Conservation (phyloP, 2,329 filamentous ascomycete genomes). For the Sclerotinia nivalis region DNA sequence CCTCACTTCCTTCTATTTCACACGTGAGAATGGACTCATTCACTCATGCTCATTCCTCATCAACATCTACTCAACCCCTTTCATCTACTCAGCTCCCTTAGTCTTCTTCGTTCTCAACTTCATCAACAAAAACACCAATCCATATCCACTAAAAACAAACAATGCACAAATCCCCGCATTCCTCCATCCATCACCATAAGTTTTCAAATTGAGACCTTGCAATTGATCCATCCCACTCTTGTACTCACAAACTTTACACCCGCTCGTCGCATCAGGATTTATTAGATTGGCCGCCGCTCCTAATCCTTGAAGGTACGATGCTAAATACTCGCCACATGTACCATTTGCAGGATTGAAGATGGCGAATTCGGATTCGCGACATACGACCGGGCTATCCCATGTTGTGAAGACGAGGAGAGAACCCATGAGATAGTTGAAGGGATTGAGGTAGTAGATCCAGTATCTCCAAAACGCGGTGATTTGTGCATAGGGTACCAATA, state of each 20-base stretch:
- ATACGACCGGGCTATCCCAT: constrained; percentile 51
- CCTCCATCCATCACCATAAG: constrained; percentile 67
- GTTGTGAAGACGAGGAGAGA: constrained; percentile 54
- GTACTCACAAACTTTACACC: constrained; percentile 64
- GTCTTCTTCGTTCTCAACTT: constrained; percentile 51
- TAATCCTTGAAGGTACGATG: constrained; percentile 50
- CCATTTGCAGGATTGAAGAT: constrained; percentile 47
- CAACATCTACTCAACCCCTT: not conserved
- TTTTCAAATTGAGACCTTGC: constrained; percentile 56
- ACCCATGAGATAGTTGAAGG: constrained; percentile 62
- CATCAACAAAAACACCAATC: constrained; percentile 50
- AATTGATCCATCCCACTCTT: constrained; percentile 60
- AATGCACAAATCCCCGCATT: constrained; percentile 55
- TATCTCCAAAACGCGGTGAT: constrained; percentile 64
- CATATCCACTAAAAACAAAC: constrained; percentile 47
- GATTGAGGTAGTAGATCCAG: constrained; percentile 56
- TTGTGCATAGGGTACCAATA: constrained; percentile 70
- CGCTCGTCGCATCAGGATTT: constrained; percentile 58
- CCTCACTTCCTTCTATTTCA: not conserved
- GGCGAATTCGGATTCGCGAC: constrained; percentile 52
- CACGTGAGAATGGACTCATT: not conserved
- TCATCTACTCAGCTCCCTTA: constrained; percentile 44
- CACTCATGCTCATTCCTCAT: not conserved
- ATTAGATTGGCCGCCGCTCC: constrained; percentile 53
- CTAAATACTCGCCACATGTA: constrained; percentile 60